A percentile compares a stretch with the other conserved stretches of the same genome.
phyloP scores from a whole-genome alignment of 2,329 filamentous ascomycete genomes.

The Xylaria sp. region DNA sequence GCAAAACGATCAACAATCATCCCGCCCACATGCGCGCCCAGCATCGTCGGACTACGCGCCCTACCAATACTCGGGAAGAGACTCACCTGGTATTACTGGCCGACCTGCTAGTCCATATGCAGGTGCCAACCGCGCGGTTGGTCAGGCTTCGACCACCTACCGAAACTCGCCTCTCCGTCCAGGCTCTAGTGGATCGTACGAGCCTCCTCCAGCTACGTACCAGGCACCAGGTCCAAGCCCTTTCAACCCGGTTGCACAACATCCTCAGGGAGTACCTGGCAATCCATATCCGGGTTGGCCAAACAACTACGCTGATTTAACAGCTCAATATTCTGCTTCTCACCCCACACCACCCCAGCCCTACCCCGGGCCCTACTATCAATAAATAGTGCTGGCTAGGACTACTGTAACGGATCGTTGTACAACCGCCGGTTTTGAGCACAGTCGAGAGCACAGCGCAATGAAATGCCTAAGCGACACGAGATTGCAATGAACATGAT shows the following conservation, averaged over 20 bases:
- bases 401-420: not conserved
- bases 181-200: slow-evolving; percentile 57
- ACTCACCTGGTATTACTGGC: slow-evolving; percentile 46
- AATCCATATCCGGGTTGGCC: slow-evolving; percentile 45
- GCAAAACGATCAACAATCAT: slow-evolving; percentile 44
- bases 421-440: not conserved
- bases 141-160: slow-evolving; percentile 56
- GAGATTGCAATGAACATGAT: not conserved
- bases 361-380: slow-evolving; percentile 36
- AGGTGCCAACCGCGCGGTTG: slow-evolving; percentile 50
- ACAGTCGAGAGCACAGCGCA: not conserved
- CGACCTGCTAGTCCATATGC: slow-evolving; percentile 62
- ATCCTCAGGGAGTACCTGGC: slow-evolving; percentile 28
- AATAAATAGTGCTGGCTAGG: not conserved
- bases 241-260: slow-evolving; percentile 45
- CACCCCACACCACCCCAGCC: slow-evolving; percentile 30
- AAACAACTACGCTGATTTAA: slow-evolving; percentile 37
- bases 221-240: slow-evolving; percentile 41
- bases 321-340: slow-evolving; percentile 30
- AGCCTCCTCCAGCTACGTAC: slow-evolving; percentile 53
- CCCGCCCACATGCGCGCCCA: slow-evolving; percentile 53
- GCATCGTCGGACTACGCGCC: slow-evolving; percentile 56
- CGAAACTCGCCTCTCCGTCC: slow-evolving; percentile 64
- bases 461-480: not conserved
- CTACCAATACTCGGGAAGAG: slow-evolving; percentile 43